Percentiles rank a stretch among this genome's conserved stretches.
Evolutionary conservation across 2,329 filamentous ascomycete species (phyloP).

Genomic region (Aspergillus arachidicola): DNA sequence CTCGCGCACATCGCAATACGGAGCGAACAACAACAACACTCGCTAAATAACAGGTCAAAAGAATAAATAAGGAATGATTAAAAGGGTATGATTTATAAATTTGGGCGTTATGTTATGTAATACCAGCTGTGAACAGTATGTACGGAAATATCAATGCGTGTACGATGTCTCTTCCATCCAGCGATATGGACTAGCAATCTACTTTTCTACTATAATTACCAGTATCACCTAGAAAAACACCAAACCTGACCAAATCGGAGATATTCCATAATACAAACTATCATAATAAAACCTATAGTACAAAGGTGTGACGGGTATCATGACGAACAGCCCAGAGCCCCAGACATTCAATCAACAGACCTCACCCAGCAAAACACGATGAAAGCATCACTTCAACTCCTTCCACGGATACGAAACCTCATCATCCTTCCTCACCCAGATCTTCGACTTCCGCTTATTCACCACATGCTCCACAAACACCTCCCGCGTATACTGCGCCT

Average conservation of each 20-base stretch:
- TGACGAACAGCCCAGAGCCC: neutral
- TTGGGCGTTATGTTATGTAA: neutral
- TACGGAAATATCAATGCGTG: slow-evolving; percentile 1
- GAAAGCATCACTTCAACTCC: slow-evolving; percentile 40
- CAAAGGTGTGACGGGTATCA: neutral
- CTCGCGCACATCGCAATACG: neutral
- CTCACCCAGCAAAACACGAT: neutral
- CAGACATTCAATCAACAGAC: neutral
- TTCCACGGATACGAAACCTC: slow-evolving; percentile 67
- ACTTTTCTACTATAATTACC: neutral
- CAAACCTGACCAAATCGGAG: neutral
- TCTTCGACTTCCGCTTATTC: slow-evolving; percentile 86
- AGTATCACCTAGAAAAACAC: too few species aligned
- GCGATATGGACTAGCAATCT: neutral
- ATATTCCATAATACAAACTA: neutral
- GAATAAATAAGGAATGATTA: neutral
- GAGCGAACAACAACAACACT: neutral
- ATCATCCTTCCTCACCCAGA: slow-evolving; percentile 85
- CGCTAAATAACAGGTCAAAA: neutral
- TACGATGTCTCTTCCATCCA: neutral
- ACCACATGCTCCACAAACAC: slow-evolving; percentile 84
- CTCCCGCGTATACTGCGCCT: slow-evolving; percentile 73
- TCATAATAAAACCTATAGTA: neutral
- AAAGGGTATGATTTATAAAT: neutral
- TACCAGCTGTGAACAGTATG: neutral